Base-by-base conservation (phyloP, 1,284 basidiomycete species). In the Peniophora sp. region DNA sequence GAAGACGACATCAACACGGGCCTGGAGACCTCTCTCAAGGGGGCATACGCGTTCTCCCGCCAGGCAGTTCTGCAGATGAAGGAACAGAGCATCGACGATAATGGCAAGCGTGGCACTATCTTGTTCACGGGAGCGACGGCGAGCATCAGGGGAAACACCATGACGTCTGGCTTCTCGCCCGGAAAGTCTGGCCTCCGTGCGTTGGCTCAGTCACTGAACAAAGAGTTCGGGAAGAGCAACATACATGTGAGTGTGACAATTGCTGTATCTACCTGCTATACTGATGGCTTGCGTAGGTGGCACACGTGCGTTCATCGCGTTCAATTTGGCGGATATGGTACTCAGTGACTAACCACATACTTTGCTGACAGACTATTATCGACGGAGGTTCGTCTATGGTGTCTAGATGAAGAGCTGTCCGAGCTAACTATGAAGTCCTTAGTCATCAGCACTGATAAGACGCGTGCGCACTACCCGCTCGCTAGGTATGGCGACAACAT, bases 51-150 rank as follows among this genome's bases (percentile, higher is more conserved):
- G 0, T 68, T 67, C 49, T 56, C 66, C 2, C 60, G 62, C 38
- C 59, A 63, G 19, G 59, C 61, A 2, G 58, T 67, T 36, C 44
- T 55, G 16, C 53, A 56, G 8, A 64, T 66, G 54, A 54, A 58
- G 43, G 52, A 54, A 11, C 50, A 39, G 27, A 50, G 52, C 8
- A 52, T 50, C 19, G 58, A 52, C 50, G 51, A 36, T n/a, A 19
- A 54, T 20, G 62, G 62, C n/a, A 56, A 57, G 32, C 60, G 64
- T 2, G 66, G 66, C 16, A 60, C 64, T 12, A 51, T 68, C 11
- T 57, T 63, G 36, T 61, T 67, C 53, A 67, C 66, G 10, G 63
- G 63, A 14, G 66, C 66, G 20, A 68, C 65, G 2, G 56, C 58
- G 8, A 61, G 65, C 3, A 50, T 52, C 50, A 49, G 66, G 14